phyloP scores from a whole-genome alignment of 352 stramenopile species.

The Blastocystis hominis region DNA sequence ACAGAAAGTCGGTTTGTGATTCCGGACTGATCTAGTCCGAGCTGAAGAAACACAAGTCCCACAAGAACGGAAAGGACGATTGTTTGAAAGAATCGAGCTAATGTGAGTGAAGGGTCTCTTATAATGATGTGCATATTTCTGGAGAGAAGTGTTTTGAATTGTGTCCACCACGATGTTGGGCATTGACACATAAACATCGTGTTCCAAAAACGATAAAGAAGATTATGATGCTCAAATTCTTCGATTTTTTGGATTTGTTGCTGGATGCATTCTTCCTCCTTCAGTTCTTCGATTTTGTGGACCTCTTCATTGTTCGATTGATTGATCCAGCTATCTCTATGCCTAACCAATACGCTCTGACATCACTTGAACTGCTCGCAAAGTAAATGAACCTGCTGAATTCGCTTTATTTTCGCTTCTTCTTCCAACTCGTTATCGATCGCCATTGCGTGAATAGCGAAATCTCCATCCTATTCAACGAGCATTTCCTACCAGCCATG shows the following conservation, averaged over 20 bases:
- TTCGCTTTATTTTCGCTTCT: conserved; percentile 1
- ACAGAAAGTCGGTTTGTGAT: conserved; percentile 52
- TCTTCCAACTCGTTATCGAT: conserved; percentile 53
- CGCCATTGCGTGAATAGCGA: conserved; percentile 40
- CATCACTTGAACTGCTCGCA: conserved; percentile 27
- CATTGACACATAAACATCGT: conserved; percentile 10
- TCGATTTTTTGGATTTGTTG: conserved; percentile 8
- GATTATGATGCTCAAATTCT: conserved; percentile 29
- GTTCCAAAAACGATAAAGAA: conserved; percentile 15
- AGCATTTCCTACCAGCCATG: not conserved
- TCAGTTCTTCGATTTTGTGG: not conserved
- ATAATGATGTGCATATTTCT: not conserved
- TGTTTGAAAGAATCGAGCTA: conserved; percentile 37
- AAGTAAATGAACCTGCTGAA: not conserved
- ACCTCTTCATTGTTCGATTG: not conserved
- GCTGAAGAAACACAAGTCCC: conserved; percentile 37
- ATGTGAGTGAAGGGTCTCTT: not conserved
- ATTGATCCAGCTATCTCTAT: not conserved
- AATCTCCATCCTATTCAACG: not conserved
- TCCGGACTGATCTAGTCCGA: not conserved
- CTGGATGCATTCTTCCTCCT: not conserved
- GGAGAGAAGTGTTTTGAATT: conserved; percentile 4
- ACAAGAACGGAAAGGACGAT: conserved; percentile 42
- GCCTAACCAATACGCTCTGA: not conserved
- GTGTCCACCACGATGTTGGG: conserved; percentile 34